phyloP scores from a whole-genome alignment of 352 stramenopile genomes.

The Pythium vanterpoolii region DNA sequence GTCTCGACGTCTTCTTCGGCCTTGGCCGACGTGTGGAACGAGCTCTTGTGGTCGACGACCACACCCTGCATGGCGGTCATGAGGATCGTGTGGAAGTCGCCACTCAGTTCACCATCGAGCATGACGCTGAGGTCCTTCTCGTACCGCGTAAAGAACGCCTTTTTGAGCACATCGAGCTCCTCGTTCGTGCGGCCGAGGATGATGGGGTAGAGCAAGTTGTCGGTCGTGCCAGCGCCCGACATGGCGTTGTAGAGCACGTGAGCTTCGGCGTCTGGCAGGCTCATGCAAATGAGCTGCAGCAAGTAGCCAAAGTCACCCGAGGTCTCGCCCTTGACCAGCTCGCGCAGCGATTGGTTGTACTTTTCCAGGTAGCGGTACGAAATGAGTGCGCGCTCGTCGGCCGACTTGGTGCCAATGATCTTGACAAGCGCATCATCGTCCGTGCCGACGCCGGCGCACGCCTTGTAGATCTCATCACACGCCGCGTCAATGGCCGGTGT shows the following conservation, averaged over 20 bases:
- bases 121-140: slow-evolving; percentile 37
- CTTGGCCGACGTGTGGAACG: slow-evolving; percentile 62
- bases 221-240: slow-evolving; percentile 48
- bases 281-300: slow-evolving; percentile 52
- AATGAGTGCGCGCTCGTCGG: slow-evolving; percentile 49
- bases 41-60: slow-evolving; percentile 26
- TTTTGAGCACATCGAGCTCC: slow-evolving; percentile 43
- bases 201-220: slow-evolving; percentile 58
- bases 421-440: slow-evolving; percentile 61
- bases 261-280: slow-evolving; percentile 53
- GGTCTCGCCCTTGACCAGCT: slow-evolving; percentile 61
- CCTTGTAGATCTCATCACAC: slow-evolving; percentile 63
- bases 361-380: slow-evolving; percentile 56
- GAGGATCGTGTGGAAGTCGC: slow-evolving; percentile 38
- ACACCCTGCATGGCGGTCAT: slow-evolving; percentile 31
- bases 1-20: slow-evolving; percentile 55
- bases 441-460: slow-evolving; percentile 59
- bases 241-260: slow-evolving; percentile 64
- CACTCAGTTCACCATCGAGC: slow-evolving; percentile 34
- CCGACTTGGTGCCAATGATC: slow-evolving; percentile 37
- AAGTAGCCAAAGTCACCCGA: slow-evolving; percentile 60
- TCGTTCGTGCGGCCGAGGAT: slow-evolving; percentile 32
- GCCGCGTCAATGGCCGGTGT: slow-evolving; percentile 39
- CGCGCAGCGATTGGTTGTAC: slow-evolving; percentile 41
- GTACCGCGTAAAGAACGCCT: slow-evolving; percentile 42